phyloP scores from a whole-genome alignment of 306 rosid species.

The Spatholobus suberectus region DNA sequence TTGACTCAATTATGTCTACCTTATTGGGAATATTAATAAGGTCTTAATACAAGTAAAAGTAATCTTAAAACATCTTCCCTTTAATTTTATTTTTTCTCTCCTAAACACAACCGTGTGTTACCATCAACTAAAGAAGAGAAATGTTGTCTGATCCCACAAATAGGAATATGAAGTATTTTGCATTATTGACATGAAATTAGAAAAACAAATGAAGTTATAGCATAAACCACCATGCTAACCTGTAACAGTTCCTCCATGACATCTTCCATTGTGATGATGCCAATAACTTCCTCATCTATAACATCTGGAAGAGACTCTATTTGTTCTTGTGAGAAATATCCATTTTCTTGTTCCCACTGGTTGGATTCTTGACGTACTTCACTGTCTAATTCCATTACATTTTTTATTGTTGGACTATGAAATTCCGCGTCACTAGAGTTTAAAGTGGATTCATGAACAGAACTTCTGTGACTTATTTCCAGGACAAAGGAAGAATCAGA shows the following conservation, averaged over 20 bases:
- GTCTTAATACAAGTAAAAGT: neutral
- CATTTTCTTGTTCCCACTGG: slow-evolving; percentile 30
- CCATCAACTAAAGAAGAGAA: slow-evolving; percentile 4
- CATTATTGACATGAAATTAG: neutral
- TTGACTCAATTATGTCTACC: too few species aligned
- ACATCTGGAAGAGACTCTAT: slow-evolving; percentile 44
- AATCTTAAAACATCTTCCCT: neutral
- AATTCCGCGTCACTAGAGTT: slow-evolving; percentile 38
- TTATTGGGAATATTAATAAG: neutral
- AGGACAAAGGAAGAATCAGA: slow-evolving; percentile 27
- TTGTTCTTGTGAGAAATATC: slow-evolving; percentile 40
- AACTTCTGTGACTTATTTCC: slow-evolving; percentile 42
- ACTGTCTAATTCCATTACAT: slow-evolving; percentile 39
- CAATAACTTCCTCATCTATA: slow-evolving; percentile 66
- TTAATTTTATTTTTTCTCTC: neutral
- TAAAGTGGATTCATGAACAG: slow-evolving; percentile 26
- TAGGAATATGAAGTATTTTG: neutral
- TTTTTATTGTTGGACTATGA: slow-evolving; percentile 43
- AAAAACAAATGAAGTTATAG: neutral
- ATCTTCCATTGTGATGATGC: slow-evolving; percentile 90
- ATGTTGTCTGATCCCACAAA: neutral
- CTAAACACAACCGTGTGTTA: neutral
- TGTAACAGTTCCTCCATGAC: slow-evolving; percentile 84
- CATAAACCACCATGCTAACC: slow-evolving; percentile 50
- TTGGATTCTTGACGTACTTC: slow-evolving; percentile 30